Base-by-base conservation (phyloP, 2,329 filamentous ascomycete species). In the Nannizziopsis barbatae region DNA sequence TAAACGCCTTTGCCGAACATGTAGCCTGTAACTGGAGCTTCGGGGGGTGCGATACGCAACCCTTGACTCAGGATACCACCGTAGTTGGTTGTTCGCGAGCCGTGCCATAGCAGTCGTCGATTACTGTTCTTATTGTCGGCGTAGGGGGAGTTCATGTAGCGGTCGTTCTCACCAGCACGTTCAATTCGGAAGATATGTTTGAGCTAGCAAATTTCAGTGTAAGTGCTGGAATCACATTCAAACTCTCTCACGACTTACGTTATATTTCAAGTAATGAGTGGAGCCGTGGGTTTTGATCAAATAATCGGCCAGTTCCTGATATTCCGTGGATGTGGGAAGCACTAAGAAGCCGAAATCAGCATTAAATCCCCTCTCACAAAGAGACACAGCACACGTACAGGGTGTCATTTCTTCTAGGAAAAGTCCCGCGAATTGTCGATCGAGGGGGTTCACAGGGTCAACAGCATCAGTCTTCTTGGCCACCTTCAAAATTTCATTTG, bases 1-100 rank as follows among this genome's bases (percentile, higher is more conserved):
- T 94, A 94, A 41, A 94, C 84, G 39, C 87, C 87, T 65, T 93
- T 93, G 50, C 83, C 87, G 56, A 93, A 94, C 84, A 90, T 90
- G 69, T 90, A 88, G 1, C 86, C 86, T 3, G 74, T 76, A 0
- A 80, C 80, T 0, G 86, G 88, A 0, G 87, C 87, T 63, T 93
- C 70, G 1, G 69, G 69, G 0, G 88, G 88, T 5, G 88, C 88
- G 55, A 94, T 94, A n/a, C 86, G 83, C 5, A 95, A 75, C 55
- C 88, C 88, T 64, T 94, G 86, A 50, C 80, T 84, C 37, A 94
- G 76, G 51, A 95, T 95, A 60, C 87, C 88, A 59, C 83, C 86
- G 55, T 82, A 94, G 63, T 94, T 94, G 45, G 85, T 92, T 30
- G 75, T 76, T 31, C 86, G 80, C 12, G 84, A 89, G 12, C 88